Conservation (phyloP, 108 stramenopile genomes). For the Mayamaea pseudoterrestris region DNA sequence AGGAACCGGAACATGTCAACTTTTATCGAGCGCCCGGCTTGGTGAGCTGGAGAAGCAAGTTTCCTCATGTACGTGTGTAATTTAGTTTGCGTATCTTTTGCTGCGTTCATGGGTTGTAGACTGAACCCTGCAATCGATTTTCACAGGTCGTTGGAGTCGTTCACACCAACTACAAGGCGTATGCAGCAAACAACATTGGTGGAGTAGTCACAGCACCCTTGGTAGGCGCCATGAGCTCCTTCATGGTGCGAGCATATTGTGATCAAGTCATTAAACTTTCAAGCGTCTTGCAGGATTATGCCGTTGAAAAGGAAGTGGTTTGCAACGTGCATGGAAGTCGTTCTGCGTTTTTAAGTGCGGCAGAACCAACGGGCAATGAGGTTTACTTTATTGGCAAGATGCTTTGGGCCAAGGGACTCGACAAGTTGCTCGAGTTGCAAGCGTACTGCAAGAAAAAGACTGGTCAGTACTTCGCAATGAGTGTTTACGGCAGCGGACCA, state of each 20-base stretch:
- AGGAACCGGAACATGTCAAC: constrained; percentile 95
- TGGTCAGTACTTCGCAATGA: constrained; percentile 54
- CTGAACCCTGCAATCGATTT: too few species aligned
- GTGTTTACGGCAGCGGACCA: constrained; percentile 66
- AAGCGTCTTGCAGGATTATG: constrained; percentile 50
- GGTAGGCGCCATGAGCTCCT: constrained; percentile 3
- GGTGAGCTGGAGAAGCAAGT: constrained; percentile 76
- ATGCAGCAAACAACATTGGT: constrained; percentile 43
- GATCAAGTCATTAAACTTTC: constrained; percentile 75
- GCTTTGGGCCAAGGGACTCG: constrained; percentile 92
- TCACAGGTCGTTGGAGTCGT: too few species aligned
- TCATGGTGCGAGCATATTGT: constrained; percentile 73
- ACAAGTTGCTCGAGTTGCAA: constrained; percentile 67
- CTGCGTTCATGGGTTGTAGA: too few species aligned
- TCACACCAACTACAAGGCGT: constrained; percentile 90
- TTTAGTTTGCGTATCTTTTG: neutral
- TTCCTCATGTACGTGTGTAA: constrained; percentile 70
- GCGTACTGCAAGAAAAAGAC: constrained; percentile 33
- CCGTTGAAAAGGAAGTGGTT: constrained; percentile 71
- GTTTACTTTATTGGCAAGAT: constrained; percentile 93
- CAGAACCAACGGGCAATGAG: neutral
- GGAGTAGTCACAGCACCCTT: neutral
- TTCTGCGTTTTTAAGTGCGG: constrained; percentile 56
- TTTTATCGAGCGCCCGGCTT: constrained; percentile 67
- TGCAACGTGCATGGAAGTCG: constrained; percentile 93